Percentiles rank a stretch among this genome's conserved stretches.
phyloP scores from a whole-genome alignment of 2,329 filamentous ascomycete species.

The Ramichloridium luteum region DNA sequence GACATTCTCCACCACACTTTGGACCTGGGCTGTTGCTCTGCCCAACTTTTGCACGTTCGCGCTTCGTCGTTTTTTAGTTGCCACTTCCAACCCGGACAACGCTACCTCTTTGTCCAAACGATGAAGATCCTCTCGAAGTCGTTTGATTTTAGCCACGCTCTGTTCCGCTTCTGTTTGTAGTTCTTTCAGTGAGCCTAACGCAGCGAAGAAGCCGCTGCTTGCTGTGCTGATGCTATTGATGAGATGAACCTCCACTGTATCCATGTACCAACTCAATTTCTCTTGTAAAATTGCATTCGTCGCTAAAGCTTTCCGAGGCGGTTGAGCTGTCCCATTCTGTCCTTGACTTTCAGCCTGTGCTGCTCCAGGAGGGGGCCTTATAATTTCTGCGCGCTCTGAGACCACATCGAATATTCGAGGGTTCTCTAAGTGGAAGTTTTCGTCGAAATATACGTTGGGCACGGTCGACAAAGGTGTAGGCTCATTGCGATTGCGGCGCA shows the following conservation, averaged over 20 bases:
- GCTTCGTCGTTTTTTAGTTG: conserved; percentile 66
- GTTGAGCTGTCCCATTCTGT: conserved; percentile 41
- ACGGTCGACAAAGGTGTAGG: conserved; percentile 85
- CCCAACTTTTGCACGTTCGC: conserved; percentile 77
- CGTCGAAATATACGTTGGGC: conserved; percentile 84
- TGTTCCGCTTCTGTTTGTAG: conserved; percentile 85
- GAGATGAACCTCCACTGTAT: conserved; percentile 92
- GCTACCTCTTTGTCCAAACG: conserved; percentile 80
- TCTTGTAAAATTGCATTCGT: conserved; percentile 97
- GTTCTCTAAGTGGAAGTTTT: conserved; percentile 90
- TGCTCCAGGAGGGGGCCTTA: conserved; percentile 51
- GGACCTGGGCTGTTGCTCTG: conserved; percentile 71
- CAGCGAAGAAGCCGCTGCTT: conserved; percentile 91
- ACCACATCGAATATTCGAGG: conserved; percentile 93
- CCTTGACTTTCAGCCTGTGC: conserved; percentile 34
- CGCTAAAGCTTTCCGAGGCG: conserved; percentile 68
- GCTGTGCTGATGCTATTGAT: conserved; percentile 94
- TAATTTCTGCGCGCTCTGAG: conserved; percentile 90
- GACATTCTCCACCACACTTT: conserved; percentile 63
- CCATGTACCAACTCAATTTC: conserved; percentile 99
- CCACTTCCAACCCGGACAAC: conserved; percentile 68
- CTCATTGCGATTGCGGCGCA: conserved; percentile 53
- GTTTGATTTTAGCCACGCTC: conserved; percentile 77
- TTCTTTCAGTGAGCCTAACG: conserved; percentile 78
- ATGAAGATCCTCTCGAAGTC: conserved; percentile 64